These are phyloP conservation scores for Venustampulla echinocandica DNA, from an alignment of 495 filamentous ascomycete genomes.

Conservation along the genomic window DNA sequence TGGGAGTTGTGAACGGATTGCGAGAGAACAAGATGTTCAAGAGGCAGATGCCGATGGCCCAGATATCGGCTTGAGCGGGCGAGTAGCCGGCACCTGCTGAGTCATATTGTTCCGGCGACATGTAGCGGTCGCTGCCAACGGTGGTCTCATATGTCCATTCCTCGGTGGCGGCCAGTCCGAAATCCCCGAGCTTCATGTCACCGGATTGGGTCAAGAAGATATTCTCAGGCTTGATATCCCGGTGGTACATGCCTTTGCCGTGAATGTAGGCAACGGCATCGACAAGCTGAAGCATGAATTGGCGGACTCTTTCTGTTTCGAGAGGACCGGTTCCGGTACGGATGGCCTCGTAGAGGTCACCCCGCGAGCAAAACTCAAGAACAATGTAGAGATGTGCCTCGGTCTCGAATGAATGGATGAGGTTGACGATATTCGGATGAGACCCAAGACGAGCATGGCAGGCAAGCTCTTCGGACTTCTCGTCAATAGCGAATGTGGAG, in stretches of 20 bases:
- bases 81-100: conserved; percentile 78
- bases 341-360: conserved; percentile 96
- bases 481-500: conserved; percentile 57
- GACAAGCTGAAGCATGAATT: conserved; percentile 92
- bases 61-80: conserved; percentile 87
- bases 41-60: conserved; percentile 92
- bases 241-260: conserved; percentile 82
- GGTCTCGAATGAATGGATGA: conserved; percentile 87
- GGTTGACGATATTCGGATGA: conserved; percentile 90
- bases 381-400: conserved; percentile 83
- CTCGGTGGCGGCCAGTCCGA: conserved; percentile 82
- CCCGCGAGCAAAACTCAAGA: conserved; percentile 91
- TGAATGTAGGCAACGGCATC: conserved; percentile 89
- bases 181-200: conserved; percentile 92
- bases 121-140: conserved; percentile 96
- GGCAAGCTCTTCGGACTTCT: conserved; percentile 78
- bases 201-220: conserved; percentile 86
- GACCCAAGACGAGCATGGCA: conserved; percentile 68
- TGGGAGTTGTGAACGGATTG: conserved; percentile 87
- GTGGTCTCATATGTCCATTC: conserved; percentile 81
- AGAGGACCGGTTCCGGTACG: conserved; percentile 76
- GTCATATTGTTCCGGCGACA: conserved; percentile 97
- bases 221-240: conserved; percentile 99
- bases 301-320: conserved; percentile 91
- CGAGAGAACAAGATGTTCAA: conserved; percentile 92